phyloP scores from a whole-genome alignment of 805 yeast species.

The Candida quercuum region DNA sequence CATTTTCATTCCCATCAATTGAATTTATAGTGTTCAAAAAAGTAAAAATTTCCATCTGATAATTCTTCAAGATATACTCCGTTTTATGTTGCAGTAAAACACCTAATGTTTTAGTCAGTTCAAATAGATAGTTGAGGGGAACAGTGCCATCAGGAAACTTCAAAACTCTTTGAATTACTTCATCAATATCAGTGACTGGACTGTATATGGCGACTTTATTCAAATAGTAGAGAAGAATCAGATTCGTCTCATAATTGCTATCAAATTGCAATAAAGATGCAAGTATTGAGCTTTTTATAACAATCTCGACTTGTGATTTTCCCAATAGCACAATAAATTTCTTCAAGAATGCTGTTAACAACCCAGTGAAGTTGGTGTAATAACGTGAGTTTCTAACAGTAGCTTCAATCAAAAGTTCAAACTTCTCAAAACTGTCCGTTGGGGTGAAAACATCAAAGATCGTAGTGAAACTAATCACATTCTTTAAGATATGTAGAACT shows the following conservation, averaged over 20 bases:
- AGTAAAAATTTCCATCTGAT: conserved; percentile 6
- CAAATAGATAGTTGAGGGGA: conserved; percentile 18
- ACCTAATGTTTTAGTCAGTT: conserved; percentile 23
- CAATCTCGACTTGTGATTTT: conserved; percentile 4
- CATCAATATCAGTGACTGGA: conserved; percentile 4
- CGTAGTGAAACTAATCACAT: conserved; percentile 10
- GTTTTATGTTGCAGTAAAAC: conserved; percentile 16
- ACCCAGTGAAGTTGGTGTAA: conserved; percentile 16
- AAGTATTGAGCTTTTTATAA: conserved; percentile 6
- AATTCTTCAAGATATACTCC: conserved; percentile 5
- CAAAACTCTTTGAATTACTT: conserved; percentile 9
- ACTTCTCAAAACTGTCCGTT: conserved; percentile 1
- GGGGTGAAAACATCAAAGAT: conserved; percentile 10
- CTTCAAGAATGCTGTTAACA: conserved; percentile 16
- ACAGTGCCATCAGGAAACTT: conserved; percentile 9
- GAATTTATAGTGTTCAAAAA: conserved; percentile 9
- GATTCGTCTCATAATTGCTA: conserved; percentile 11
- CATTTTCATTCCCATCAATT: not conserved
- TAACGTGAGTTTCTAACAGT: conserved; percentile 18
- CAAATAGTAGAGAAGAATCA: conserved; percentile 8
- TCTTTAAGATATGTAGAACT: conserved; percentile 18
- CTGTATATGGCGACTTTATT: conserved; percentile 20
- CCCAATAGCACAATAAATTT: conserved; percentile 15
- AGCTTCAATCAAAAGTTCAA: conserved; percentile 17
- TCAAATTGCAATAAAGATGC: conserved; percentile 6